Evolutionary conservation across 495 filamentous ascomycete genomes (phyloP).

Genomic region (Penicillium salamii): DNA sequence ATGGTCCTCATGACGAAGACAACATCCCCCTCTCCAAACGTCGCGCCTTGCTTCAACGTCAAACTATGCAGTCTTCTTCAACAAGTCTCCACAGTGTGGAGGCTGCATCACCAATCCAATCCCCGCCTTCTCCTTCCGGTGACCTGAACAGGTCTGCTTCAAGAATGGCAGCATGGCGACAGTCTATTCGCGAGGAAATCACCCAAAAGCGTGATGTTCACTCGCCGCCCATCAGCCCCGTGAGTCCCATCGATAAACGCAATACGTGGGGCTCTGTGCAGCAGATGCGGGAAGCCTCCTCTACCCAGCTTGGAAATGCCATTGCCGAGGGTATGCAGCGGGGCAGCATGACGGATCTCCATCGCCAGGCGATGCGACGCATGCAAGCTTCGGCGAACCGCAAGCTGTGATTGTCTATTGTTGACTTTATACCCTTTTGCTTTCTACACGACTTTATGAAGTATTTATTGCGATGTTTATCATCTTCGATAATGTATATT

Average conservation of each 20-base stretch:
- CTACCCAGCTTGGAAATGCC: constrained; percentile 43
- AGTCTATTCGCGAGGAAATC: constrained; percentile 65
- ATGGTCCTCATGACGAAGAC: constrained; percentile 38
- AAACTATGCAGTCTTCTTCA: constrained; percentile 19
- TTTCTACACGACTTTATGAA: constrained; percentile 4
- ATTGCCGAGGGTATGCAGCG: constrained; percentile 76
- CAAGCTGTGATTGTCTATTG: constrained; percentile 14
- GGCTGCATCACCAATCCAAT: constrained; percentile 11
- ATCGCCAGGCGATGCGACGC: constrained; percentile 75
- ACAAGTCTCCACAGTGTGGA: constrained; percentile 15
- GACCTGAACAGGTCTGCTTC: constrained; percentile 51
- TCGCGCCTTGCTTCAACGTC: constrained; percentile 47
- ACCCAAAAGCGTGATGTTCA: constrained; percentile 33
- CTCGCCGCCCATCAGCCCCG: constrained; percentile 6
- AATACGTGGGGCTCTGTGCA: constrained; percentile 27
- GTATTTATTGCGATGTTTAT: constrained; percentile 6
- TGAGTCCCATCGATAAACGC: constrained; percentile 16
- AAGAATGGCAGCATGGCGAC: constrained; percentile 72
- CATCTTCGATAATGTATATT: constrained; percentile 4
- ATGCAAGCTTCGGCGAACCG: constrained; percentile 75
- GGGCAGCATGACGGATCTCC: constrained; percentile 70
- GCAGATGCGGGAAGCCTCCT: constrained; percentile 28
- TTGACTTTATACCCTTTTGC: constrained; percentile 19
- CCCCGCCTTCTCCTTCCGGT: constrained; percentile 7
- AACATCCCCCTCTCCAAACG: constrained; percentile 75